These are phyloP conservation scores for Diaporthe vexans DNA, from an alignment of 2,329 filamentous ascomycete species.

Conservation along the genomic window DNA sequence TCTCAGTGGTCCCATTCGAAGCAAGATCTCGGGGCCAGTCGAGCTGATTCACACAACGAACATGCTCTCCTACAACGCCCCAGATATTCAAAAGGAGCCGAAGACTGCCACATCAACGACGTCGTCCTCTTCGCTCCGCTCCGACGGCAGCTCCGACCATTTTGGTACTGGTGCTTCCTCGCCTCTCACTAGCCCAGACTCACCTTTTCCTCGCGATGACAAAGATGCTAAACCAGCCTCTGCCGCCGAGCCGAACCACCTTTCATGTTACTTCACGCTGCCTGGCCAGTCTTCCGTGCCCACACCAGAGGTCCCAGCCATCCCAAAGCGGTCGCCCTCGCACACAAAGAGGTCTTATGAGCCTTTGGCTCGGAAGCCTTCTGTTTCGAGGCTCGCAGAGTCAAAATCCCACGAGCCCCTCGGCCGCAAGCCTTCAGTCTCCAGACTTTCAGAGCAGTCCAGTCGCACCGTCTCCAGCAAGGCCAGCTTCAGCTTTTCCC, in stretches of 20 bases:
- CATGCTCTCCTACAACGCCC: slow-evolving; percentile 94
- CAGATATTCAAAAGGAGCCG: slow-evolving; percentile 73
- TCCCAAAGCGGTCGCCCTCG: slow-evolving; percentile 84
- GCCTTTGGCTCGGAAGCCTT: slow-evolving; percentile 67
- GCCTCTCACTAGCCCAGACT: slow-evolving; percentile 78
- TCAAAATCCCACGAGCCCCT: slow-evolving; percentile 75
- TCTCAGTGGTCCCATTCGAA: slow-evolving; percentile 62
- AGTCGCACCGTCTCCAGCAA: slow-evolving; percentile 68
- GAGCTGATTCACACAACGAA: slow-evolving; percentile 95
- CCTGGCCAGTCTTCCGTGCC: slow-evolving; percentile 56
- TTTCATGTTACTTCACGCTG: slow-evolving; percentile 76
- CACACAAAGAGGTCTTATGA: slow-evolving; percentile 91
- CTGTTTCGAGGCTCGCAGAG: slow-evolving; percentile 62
- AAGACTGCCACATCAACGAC: slow-evolving; percentile 65
- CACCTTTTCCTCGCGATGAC: slow-evolving; percentile 59
- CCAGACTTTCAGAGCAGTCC: slow-evolving; percentile 69
- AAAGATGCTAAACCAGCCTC: slow-evolving; percentile 54
- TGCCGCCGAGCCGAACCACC: slow-evolving; percentile 74
- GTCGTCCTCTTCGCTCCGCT: slow-evolving; percentile 67
- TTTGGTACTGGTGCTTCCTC: slow-evolving; percentile 70
- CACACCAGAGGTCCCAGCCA: slow-evolving; percentile 65
- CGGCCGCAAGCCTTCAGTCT: slow-evolving; percentile 58
- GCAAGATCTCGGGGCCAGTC: slow-evolving; percentile 89
- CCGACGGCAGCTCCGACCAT: slow-evolving; percentile 80
- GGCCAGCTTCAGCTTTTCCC: slow-evolving; percentile 68